Evolutionary conservation across 371 early-diverging fungal species (phyloP).

Genomic region (Mortierella sp.): DNA sequence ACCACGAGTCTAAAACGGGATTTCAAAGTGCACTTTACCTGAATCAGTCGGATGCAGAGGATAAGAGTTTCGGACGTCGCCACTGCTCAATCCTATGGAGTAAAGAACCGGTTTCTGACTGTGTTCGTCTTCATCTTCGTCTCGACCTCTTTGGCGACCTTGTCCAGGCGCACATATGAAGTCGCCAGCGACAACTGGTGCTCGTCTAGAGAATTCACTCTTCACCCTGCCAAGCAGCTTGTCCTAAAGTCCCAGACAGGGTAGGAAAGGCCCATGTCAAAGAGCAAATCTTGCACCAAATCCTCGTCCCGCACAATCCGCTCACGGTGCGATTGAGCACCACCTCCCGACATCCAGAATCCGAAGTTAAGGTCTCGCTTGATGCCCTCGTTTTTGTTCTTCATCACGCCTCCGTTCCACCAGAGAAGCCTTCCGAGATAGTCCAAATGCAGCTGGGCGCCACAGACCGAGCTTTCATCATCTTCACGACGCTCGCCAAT

Average conservation of each 20-base stretch:
- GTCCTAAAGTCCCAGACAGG: slow-evolving; percentile 21
- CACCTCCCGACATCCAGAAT: slow-evolving; percentile 33
- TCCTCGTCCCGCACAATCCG: background rate
- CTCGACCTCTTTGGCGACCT: slow-evolving; percentile 11
- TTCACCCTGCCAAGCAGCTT: slow-evolving; percentile 20
- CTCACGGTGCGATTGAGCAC: slow-evolving; percentile 16
- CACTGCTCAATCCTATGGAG: slow-evolving; percentile 24
- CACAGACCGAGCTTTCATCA: slow-evolving; percentile 59
- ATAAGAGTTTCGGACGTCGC: slow-evolving; percentile 7
- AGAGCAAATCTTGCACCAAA: slow-evolving; percentile 1
- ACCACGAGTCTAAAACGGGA: no score
- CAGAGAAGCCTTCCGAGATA: slow-evolving; percentile 56
- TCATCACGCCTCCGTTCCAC: slow-evolving; percentile 64
- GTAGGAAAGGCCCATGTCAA: slow-evolving; percentile 12
- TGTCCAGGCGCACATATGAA: slow-evolving; percentile 16
- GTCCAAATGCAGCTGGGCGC: slow-evolving; percentile 62
- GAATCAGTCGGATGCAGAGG: slow-evolving; percentile 39
- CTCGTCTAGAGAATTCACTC: slow-evolving; percentile 10
- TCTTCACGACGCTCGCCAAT: slow-evolving; percentile 64
- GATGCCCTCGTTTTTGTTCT: slow-evolving; percentile 59
- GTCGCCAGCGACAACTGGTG: slow-evolving; percentile 11
- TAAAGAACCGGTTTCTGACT: slow-evolving; percentile 16
- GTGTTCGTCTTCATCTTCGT: background rate
- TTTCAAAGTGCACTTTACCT: slow-evolving; percentile 6
- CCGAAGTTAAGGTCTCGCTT: slow-evolving; percentile 53